These are phyloP conservation scores for Oenanthe javanica DNA, from an alignment of 140 eudicot species.

Conservation along the genomic window DNA sequence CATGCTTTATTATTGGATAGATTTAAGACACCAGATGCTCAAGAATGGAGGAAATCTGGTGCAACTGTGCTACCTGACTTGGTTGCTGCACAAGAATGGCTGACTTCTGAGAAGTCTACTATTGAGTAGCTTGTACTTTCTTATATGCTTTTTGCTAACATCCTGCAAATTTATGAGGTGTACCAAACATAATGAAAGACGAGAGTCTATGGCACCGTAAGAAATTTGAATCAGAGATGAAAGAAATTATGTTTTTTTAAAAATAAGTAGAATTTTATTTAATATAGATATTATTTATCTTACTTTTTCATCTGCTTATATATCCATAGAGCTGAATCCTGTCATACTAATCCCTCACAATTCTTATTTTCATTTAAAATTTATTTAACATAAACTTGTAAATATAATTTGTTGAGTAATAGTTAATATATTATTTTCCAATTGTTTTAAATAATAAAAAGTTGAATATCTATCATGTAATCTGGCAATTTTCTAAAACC, in stretches of 20 bases:
- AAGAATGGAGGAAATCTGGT: constrained; percentile 64
- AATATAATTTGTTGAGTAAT: neutral
- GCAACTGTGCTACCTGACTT: constrained; percentile 72
- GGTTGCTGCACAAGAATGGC: constrained; percentile 63
- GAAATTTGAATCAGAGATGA: constrained; percentile 3
- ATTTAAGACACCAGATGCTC: constrained; percentile 75
- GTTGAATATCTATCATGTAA: neutral
- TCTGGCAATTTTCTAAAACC: neutral
- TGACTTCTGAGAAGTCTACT: constrained; percentile 37
- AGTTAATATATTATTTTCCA: neutral
- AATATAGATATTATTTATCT: too few relatives aligned
- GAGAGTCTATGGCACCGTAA: neutral
- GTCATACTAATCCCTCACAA: too few relatives aligned
- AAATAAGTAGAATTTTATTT: too few relatives aligned
- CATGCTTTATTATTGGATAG: constrained; percentile 81
- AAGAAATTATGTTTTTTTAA: neutral
- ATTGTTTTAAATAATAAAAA: too few relatives aligned
- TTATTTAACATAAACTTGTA: neutral
- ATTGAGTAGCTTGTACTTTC: constrained; percentile 2
- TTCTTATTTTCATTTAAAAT: neutral
- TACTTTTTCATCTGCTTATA: too few relatives aligned
- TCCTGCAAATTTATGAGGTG: constrained; percentile 6
- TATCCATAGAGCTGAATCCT: too few relatives aligned
- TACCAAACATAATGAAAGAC: neutral
- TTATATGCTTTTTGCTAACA: neutral